A percentile compares a stretch with the other conserved stretches of the same genome.
phyloP scores from a whole-genome alignment of 805 yeast genomes.

The Saturnispora sekii region DNA sequence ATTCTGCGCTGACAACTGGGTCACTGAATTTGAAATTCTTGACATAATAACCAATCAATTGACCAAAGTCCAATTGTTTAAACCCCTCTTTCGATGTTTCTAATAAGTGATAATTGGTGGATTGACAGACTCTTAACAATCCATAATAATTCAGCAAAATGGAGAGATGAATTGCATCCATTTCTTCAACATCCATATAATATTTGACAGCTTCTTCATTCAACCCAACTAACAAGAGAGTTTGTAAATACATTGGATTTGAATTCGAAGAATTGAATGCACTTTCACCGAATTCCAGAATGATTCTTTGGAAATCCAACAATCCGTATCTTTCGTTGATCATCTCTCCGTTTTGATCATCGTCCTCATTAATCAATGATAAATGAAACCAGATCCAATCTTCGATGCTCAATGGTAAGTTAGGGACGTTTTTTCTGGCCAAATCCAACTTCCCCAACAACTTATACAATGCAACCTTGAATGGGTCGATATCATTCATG shows the following conservation, averaged over 20 bases:
- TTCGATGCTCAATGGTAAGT: slow-evolving; percentile 69
- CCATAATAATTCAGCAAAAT: slow-evolving; percentile 72
- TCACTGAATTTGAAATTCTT: slow-evolving; percentile 75
- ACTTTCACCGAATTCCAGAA: slow-evolving; percentile 62
- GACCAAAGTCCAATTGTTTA: slow-evolving; percentile 38
- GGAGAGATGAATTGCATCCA: slow-evolving; percentile 84
- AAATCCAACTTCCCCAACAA: slow-evolving; percentile 84
- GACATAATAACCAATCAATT: slow-evolving; percentile 70
- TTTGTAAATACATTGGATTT: slow-evolving; percentile 65
- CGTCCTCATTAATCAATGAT: slow-evolving; percentile 55
- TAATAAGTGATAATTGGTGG: slow-evolving; percentile 16
- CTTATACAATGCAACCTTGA: slow-evolving; percentile 81
- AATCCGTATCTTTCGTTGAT: slow-evolving; percentile 65
- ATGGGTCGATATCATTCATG: slow-evolving; percentile 69
- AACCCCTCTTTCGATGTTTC: slow-evolving; percentile 26
- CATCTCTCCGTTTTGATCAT: slow-evolving; percentile 30
- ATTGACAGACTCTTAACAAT: slow-evolving; percentile 38
- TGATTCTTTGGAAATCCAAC: slow-evolving; percentile 60
- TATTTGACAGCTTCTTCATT: slow-evolving; percentile 73
- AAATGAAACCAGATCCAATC: slow-evolving; percentile 97
- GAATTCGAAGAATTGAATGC: slow-evolving; percentile 57
- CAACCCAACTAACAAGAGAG: slow-evolving; percentile 64
- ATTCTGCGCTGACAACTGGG: slow-evolving; percentile 89
- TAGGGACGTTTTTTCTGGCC: slow-evolving; percentile 54
- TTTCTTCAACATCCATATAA: slow-evolving; percentile 52